Conservation (phyloP, 768 basidiomycete species). For the Leccinum uliginosum region DNA sequence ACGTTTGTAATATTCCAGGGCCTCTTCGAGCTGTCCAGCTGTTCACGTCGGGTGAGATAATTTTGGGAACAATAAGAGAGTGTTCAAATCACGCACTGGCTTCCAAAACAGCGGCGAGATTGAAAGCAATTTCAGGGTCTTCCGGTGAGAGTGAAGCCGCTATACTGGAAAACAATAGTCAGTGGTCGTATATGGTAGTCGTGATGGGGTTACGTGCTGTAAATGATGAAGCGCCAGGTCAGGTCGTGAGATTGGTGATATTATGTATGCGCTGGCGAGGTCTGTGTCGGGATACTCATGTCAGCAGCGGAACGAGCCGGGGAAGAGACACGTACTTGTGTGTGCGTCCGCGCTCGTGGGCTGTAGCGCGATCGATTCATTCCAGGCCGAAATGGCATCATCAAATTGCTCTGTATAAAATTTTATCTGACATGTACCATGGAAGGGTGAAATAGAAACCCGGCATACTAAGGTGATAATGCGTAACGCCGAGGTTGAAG, state of each 20-base stretch:
- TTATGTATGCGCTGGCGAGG: slow-evolving; percentile 85
- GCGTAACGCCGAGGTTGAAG: slow-evolving; percentile 86
- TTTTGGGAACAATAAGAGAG: slow-evolving; percentile 34
- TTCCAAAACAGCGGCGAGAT: slow-evolving; percentile 87
- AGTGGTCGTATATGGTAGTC: slow-evolving; percentile 28
- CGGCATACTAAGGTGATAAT: slow-evolving; percentile 79
- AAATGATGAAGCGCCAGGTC: slow-evolving; percentile 86
- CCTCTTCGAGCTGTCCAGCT: slow-evolving; percentile 80
- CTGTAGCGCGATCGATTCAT: slow-evolving; percentile 75
- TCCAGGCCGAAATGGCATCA: slow-evolving; percentile 82
- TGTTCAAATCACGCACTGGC: slow-evolving; percentile 58
- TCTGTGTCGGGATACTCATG: slow-evolving; percentile 49
- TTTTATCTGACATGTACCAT: slow-evolving; percentile 14
- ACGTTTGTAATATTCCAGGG: slow-evolving; percentile 75
- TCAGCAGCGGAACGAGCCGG: slow-evolving; percentile 17
- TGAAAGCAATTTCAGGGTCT: slow-evolving; percentile 90
- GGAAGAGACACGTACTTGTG: slow-evolving; percentile 56
- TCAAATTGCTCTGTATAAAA: slow-evolving; percentile 72
- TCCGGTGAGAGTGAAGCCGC: slow-evolving; percentile 81
- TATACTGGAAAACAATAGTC: slow-evolving; percentile 50
- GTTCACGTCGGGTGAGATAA: slow-evolving; percentile 26
- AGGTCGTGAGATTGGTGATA: slow-evolving; percentile 72
- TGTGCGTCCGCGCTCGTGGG: slow-evolving; percentile 84
- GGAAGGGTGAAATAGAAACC: slow-evolving; percentile 9
- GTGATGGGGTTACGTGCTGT: slow-evolving; percentile 45